Conservation (phyloP, 2,329 filamentous ascomycete species). For the Colletotrichum aenigma region DNA sequence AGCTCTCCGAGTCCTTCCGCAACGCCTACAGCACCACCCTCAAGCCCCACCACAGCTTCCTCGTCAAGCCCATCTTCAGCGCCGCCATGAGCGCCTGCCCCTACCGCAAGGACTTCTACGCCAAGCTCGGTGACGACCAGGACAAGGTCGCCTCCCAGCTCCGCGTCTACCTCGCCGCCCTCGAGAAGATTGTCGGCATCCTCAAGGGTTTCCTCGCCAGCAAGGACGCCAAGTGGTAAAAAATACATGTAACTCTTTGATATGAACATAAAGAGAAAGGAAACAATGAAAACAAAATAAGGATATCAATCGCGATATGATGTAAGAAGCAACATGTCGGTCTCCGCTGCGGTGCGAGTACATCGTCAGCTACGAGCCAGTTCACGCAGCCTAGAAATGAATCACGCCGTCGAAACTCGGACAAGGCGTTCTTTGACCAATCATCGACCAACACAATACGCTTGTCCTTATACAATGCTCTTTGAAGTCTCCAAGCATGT, state of each 20-base stretch:
- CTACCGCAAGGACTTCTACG: conserved; percentile 92
- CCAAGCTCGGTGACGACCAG: conserved; percentile 76
- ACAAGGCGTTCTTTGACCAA: background rate
- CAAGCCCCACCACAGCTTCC: conserved; percentile 89
- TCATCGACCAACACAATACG: background rate
- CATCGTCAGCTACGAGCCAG: background rate
- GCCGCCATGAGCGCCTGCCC: conserved; percentile 93
- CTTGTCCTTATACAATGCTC: background rate
- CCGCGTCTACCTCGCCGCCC: conserved; percentile 72
- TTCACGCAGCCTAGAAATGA: conserved; percentile 21
- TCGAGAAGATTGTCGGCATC: conserved; percentile 81
- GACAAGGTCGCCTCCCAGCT: conserved; percentile 68
- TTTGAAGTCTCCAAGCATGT: background rate
- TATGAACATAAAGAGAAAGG: background rate
- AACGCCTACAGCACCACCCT: conserved; percentile 83
- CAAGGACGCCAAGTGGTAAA: conserved; percentile 64
- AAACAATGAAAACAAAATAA: background rate
- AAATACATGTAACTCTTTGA: background rate
- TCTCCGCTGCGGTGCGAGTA: conserved; percentile 5
- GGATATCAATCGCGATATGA: conserved; percentile 9
- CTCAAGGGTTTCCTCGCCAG: conserved; percentile 64
- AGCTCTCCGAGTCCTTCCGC: conserved; percentile 88
- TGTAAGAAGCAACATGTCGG: conserved; percentile 2
- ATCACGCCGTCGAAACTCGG: background rate
- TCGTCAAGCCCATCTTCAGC: conserved; percentile 91